A percentile compares a stretch with the other conserved stretches of the same genome.
These are phyloP conservation scores for Paulownia fortunei DNA, from an alignment of 257 asterid genomes.

Conservation along the genomic window DNA sequence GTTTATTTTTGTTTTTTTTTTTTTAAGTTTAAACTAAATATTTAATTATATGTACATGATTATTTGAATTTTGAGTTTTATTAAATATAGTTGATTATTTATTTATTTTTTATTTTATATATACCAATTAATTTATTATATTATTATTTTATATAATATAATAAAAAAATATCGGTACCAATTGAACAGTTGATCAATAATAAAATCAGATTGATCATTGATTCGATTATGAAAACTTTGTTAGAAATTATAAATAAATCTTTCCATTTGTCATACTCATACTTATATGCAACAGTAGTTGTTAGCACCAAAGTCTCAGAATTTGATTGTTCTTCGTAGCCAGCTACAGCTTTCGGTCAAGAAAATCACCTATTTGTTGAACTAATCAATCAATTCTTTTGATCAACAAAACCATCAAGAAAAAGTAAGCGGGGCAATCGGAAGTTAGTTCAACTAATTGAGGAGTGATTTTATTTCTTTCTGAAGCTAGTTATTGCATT, in stretches of 20 bases:
- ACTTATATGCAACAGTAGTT: not conserved
- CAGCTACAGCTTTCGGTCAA: not conserved
- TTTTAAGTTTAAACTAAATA: too few species aligned
- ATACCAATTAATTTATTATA: not conserved
- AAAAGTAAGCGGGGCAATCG: not conserved
- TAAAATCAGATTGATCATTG: too few species aligned
- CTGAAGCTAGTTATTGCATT: too few species aligned
- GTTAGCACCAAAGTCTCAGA: slow-evolving; percentile 7
- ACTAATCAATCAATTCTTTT: slow-evolving; percentile 8
- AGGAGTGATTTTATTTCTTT: not conserved
- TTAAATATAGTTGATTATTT: too few species aligned
- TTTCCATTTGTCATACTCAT: not conserved
- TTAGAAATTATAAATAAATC: not conserved
- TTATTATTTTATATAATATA: not conserved
- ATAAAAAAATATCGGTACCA: too few species aligned
- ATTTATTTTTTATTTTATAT: too few species aligned
- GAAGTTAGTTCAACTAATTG: slow-evolving; percentile 31
- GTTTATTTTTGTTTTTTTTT: too few species aligned
- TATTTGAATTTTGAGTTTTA: too few species aligned
- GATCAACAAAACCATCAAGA: not conserved
- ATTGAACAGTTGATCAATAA: too few species aligned
- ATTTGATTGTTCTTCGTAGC: not conserved
- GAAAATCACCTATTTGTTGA: slow-evolving; percentile 16
- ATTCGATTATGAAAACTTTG: too few species aligned
- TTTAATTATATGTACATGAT: too few species aligned